A percentile compares a stretch with the other conserved stretches of the same genome.
Conservation (phyloP, 2,329 filamentous ascomycete genomes). For the Lasiodiplodia hormozganensis region DNA sequence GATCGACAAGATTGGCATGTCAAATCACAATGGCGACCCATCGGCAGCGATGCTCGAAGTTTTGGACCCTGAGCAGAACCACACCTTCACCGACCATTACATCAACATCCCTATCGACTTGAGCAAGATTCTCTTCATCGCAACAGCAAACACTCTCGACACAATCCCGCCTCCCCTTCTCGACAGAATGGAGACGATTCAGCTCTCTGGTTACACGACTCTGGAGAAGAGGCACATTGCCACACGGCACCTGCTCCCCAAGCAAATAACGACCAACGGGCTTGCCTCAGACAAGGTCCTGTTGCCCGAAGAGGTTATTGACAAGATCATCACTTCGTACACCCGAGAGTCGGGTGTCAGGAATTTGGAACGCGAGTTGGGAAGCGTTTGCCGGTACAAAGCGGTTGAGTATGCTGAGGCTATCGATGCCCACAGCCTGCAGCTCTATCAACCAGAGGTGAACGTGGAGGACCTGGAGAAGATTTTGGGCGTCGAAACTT, state of each 20-base stretch:
- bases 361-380: slow-evolving; percentile 94
- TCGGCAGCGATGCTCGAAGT: slow-evolving; percentile 98
- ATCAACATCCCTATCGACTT: slow-evolving; percentile 94
- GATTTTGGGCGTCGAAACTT: slow-evolving; percentile 91
- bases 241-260: slow-evolving; percentile 89
- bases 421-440: slow-evolving; percentile 71
- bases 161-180: slow-evolving; percentile 93
- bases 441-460: slow-evolving; percentile 74
- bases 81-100: slow-evolving; percentile 94
- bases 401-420: slow-evolving; percentile 94
- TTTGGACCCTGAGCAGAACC: slow-evolving; percentile 94
- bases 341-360: slow-evolving; percentile 96
- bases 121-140: slow-evolving; percentile 96
- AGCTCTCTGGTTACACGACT: slow-evolving; percentile 93
- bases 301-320: slow-evolving; percentile 83
- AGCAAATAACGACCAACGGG: slow-evolving; percentile 91
- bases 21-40: slow-evolving; percentile 93
- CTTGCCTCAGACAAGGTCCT: slow-evolving; percentile 76
- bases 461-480: slow-evolving; percentile 82
- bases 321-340: slow-evolving; percentile 95
- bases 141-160: slow-evolving; percentile 92
- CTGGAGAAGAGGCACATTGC: slow-evolving; percentile 97
- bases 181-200: slow-evolving; percentile 96
- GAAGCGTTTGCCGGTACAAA: slow-evolving; percentile 91
- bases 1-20: slow-evolving; percentile 93